Conservation (phyloP, 176 grass and related monocot species). For the Ampelocalamus luodianensis region DNA sequence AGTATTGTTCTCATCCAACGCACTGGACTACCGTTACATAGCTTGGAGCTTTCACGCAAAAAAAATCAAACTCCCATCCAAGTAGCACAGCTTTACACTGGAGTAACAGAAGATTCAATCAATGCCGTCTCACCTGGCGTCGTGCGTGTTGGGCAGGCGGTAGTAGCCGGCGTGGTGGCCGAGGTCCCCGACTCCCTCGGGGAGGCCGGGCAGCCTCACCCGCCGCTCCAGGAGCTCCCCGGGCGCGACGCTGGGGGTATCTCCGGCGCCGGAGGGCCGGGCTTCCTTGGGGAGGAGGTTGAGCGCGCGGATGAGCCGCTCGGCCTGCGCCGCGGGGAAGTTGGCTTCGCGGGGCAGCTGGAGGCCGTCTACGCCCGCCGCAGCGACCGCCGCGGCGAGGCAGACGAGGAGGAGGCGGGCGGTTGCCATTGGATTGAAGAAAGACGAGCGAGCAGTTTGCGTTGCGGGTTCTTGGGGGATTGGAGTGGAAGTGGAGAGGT, state of each 20-base stretch:
- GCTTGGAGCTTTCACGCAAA: background rate
- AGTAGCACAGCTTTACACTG: background rate
- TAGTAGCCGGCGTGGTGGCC: constrained; percentile 96
- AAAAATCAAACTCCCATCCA: background rate
- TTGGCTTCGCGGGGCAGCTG: constrained; percentile 49
- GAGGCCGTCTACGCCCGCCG: background rate
- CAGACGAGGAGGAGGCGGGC: background rate
- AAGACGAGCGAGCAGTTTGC: background rate
- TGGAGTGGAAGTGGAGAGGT: constrained; percentile 4
- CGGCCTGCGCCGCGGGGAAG: constrained; percentile 62
- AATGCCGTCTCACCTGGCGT: constrained; percentile 62
- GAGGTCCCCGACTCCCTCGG: constrained; percentile 53
- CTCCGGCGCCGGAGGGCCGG: background rate
- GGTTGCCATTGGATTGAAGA: background rate
- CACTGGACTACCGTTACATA: background rate
- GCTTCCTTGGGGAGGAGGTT: constrained; percentile 76
- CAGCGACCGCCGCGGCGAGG: background rate
- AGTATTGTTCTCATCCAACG: background rate
- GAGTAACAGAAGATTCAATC: background rate
- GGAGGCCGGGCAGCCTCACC: constrained; percentile 52
- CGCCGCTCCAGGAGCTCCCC: constrained; percentile 75
- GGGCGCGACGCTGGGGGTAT: background rate
- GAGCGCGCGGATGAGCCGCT: constrained; percentile 77
- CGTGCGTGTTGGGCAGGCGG: constrained; percentile 77
- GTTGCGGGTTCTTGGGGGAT: background rate